A percentile compares a stretch with the other conserved stretches of the same genome.
These are phyloP conservation scores for Trypanosoma avium DNA, from an alignment of 208 protist genomes.

Conservation along the genomic window DNA sequence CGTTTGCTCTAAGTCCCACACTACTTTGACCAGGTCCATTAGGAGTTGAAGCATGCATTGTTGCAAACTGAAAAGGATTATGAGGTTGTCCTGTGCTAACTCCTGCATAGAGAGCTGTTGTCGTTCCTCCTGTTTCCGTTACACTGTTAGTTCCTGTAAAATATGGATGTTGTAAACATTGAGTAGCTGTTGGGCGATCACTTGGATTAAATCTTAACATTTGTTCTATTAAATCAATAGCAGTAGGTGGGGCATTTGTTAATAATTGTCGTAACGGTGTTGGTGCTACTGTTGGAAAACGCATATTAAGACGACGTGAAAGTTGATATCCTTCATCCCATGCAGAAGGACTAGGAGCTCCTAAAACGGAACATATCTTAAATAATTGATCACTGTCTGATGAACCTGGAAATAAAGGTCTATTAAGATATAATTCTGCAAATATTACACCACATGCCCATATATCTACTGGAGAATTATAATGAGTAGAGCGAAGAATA, in stretches of 20 bases:
- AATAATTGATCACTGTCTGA: constrained; percentile 96
- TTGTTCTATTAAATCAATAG: constrained; percentile 95
- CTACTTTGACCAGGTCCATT: constrained; percentile 6
- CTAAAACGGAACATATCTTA: constrained; percentile 96
- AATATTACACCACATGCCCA: constrained; percentile 96
- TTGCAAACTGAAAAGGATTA: constrained; percentile 78
- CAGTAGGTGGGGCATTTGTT: constrained; percentile 86
- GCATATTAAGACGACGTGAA: constrained; percentile 90
- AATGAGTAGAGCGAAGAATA: constrained; percentile 97
- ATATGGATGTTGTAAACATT: constrained; percentile 95
- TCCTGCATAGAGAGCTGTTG: constrained; percentile 74
- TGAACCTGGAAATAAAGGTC: constrained; percentile 95
- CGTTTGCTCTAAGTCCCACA: constrained; percentile 35
- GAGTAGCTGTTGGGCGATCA: constrained; percentile 93
- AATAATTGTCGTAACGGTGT: constrained; percentile 91
- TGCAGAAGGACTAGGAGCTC: constrained; percentile 63
- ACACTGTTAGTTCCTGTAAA: constrained; percentile 78
- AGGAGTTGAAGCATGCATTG: constrained; percentile 32
- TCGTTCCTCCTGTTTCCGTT: constrained; percentile 31
- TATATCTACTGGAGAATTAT: constrained; percentile 97
- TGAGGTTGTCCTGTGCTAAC: constrained; percentile 86
- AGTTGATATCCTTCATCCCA: constrained; percentile 95
- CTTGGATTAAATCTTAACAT: constrained; percentile 95
- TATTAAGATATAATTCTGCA: constrained; percentile 93
- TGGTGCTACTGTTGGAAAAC: constrained; percentile 91